A percentile compares a stretch with the other conserved stretches of the same genome.
Conservation (phyloP, 2,329 filamentous ascomycete species). For the Neonectria ditissima region DNA sequence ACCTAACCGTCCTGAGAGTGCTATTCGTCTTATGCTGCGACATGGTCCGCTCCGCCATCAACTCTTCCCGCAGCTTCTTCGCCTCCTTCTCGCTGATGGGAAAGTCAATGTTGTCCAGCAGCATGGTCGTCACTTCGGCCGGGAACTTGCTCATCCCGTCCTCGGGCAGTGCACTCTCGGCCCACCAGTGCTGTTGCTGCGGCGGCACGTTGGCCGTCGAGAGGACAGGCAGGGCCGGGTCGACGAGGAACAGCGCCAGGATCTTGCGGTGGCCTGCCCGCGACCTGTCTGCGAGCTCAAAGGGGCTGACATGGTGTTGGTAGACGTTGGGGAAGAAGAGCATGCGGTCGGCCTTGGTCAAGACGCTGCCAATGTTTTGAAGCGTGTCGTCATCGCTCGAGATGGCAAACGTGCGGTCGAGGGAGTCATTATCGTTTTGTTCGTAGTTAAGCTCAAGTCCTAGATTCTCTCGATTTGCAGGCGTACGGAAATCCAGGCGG, state of each 20-base stretch:
- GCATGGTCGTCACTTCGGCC: constrained; percentile 37
- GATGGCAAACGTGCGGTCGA: constrained; percentile 53
- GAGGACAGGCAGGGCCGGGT: constrained; percentile 61
- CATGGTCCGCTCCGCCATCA: constrained; percentile 45
- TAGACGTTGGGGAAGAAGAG: constrained; percentile 67
- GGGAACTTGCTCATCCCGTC: constrained; percentile 31
- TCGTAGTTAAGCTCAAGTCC: constrained; percentile 32
- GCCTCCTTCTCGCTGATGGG: constrained; percentile 40
- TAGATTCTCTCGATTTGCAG: constrained; percentile 47
- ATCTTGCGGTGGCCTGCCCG: constrained; percentile 69
- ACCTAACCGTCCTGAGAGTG: constrained; percentile 12
- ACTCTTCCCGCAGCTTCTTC: constrained; percentile 37
- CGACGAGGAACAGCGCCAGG: constrained; percentile 70
- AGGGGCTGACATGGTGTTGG: constrained; percentile 65
- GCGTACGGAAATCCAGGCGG: constrained; percentile 62
- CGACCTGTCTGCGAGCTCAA: constrained; percentile 62
- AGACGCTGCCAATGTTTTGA: constrained; percentile 59
- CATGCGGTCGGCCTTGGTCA: constrained; percentile 60
- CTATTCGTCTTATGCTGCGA: constrained; percentile 18
- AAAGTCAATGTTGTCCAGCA: constrained; percentile 38
- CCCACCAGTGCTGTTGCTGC: constrained; percentile 56
- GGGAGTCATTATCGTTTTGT: constrained; percentile 49
- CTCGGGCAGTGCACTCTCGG: constrained; percentile 1
- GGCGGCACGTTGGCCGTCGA: constrained; percentile 59
- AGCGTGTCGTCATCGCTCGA: constrained; percentile 29